Base-by-base conservation (phyloP, 345 rosid genomes). In the Bruguiera gymnorhiza region DNA sequence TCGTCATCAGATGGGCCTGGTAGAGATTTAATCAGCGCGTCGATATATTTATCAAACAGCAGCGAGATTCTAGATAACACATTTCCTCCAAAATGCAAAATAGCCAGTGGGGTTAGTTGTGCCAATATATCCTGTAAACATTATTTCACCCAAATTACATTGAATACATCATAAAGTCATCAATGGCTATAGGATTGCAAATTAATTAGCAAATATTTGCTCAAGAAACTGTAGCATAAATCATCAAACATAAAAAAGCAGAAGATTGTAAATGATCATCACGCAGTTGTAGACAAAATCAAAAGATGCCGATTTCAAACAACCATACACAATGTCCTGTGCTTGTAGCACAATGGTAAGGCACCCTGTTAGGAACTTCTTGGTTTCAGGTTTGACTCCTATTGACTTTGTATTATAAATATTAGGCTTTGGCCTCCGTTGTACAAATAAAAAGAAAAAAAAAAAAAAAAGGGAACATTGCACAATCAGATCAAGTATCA, bases 1-100 rank as follows among this genome's bases (percentile, higher is more conserved):
- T 95, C 98, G 58, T 95, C 99, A 60, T 95, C 98, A 6, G 92
- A 85, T 56, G 97, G 93, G 65, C 96, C 89, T 24, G 97, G 97
- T 54, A 95, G 80, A 76, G 92, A 90, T 79, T 87, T 88, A 79
- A 82, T 84, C 46, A 92, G 80, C 20, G 74, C 89, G 73, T 92
- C 99, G 27, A 89, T 83, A 73, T 87, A 90, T 63, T 90, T 95
- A 74, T 90, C 97, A 75, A 85, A 95, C 26, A 95, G 82, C 37
- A 86, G 93, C 65, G 88, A 77, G 59, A 95, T 81, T 87, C 97
- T 86, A 61, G 78, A 76, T 61, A 95, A 76, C 21, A 95, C 80
- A 37, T 87, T 92, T 72, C 78, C 97, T 70, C 99, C 97, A 75
- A 87, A 95, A 82, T 95, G 96, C 73, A 70, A 63, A 73, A 95